Evolutionary conservation across 257 asterid species (phyloP).

Genomic region (Gentiana macrophylla): DNA sequence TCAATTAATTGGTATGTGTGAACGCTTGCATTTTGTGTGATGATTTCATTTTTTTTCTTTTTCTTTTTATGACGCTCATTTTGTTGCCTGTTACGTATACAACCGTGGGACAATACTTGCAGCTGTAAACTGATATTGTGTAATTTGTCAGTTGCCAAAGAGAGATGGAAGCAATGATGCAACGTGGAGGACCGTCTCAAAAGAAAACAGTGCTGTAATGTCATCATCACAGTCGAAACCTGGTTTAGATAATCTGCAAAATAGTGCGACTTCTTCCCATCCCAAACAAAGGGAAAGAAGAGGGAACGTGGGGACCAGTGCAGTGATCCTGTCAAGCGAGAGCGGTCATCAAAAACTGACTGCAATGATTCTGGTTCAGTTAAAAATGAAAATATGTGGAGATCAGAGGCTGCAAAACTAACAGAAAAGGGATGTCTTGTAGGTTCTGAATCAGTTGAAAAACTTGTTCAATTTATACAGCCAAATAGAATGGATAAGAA

Average conservation of each 20-base stretch:
- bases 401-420: constrained; percentile 57
- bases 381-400: constrained; percentile 42
- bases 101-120: no score
- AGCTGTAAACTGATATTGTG: no score
- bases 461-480: constrained; percentile 71
- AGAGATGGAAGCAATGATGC: constrained; percentile 69
- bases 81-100: no score
- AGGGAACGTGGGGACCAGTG: constrained; percentile 78
- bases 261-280: constrained; percentile 40
- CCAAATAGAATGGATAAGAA: constrained; percentile 40
- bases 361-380: constrained; percentile 33
- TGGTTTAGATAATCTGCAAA: constrained; percentile 50
- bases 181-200: constrained; percentile 73
- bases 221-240: constrained; percentile 54
- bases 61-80: no score
- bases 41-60: no score
- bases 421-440: constrained; percentile 64
- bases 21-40: no score
- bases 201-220: constrained; percentile 35
- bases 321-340: constrained; percentile 58
- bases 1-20: no score
- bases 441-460: constrained; percentile 73
- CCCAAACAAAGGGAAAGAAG: constrained; percentile 72
- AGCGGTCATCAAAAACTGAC: constrained; percentile 45
- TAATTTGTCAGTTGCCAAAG: constrained; percentile 29